Base-by-base conservation (phyloP, 768 basidiomycete species). In the Antrodiella citrinella region DNA sequence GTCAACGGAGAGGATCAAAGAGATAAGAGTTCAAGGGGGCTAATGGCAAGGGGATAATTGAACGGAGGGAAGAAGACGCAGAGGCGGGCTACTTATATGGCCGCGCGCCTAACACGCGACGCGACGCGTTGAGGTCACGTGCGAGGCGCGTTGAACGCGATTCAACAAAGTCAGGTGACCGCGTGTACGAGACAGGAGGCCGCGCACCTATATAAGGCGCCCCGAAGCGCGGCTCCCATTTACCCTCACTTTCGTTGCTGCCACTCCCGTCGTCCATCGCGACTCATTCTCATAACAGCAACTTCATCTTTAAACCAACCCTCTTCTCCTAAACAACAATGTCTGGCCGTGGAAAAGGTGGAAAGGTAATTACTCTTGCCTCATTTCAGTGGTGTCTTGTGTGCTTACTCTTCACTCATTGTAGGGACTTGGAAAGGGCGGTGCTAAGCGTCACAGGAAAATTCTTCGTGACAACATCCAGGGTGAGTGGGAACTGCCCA, bases 381-480 rank as follows among this genome's bases (percentile, higher is more conserved):
- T 18, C 9, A 42, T 4, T 26, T 24, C 50, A n/a, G 23, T 22
- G 4, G 5, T 23, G 25, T 25, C 26, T 10, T 23, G 1, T 25
- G 46, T 5, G 15, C 45, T 25, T 47, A 25, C 50, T 22, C 21
- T 39, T 50, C 26, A 47, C 18, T 4, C 30, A 24, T 45, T 49
- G 4, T 60, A 84, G 81, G 84, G 84, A 59, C 82, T 84, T 67
- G 83, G 84, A 68, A 86, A 84, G 72, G 82, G 84, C 60, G 83
- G 84, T 65, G 84, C 83, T 49, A 86, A 85, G 72, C 81, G 84
- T 65, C 82, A 86, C 67, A 79, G 83, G 64, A 85, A 85, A 72
- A 85, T 87, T 70, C 78, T 86, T 59, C 82, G 85, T 54, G 82
- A 87, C 65, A 88, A 82, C 72, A 85, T 86, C 54, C 86, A 88